Evolutionary conservation across 768 basidiomycete species (phyloP), one percentile per base, ranked within the genome.

Genomic region (Hypsizygus marmoreus): DNA sequence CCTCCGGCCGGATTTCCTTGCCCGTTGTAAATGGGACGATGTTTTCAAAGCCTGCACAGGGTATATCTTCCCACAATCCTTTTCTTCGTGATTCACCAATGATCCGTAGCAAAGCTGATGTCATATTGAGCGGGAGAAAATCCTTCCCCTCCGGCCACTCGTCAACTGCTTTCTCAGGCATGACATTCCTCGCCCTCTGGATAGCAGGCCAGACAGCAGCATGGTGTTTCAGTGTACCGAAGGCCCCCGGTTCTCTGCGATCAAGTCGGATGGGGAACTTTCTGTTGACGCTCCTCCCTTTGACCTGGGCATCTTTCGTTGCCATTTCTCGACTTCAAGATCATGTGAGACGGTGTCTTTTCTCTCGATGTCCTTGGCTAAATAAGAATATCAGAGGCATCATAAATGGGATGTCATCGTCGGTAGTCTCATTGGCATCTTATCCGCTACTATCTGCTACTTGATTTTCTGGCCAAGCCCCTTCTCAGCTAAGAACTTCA

Each of bases 101-200:
- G 4, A 28, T 10, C 14, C 19, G n/a, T 36, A 74, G 73, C 13
- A 61, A 77, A 25, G 41, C 58, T 14, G 53, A 68, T 4, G 45
- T 59, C 9, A 56, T 85, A 20, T 35, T 70, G 11, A 74, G 78
- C 43, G 82, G 82, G 11, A 67, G 82, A 25, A 70, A 74, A 43
- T 86, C 83, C 0, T 87, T 87, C 56, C 84, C 84, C 6, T 84
- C 82, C 9, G 84, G 84, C 5, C 84, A 87, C 59, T 82, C 84
- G 1, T 82, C 83, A 1, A 77, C 79, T 9, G 84, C 77, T 6
- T 86, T 82, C 56, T 71, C 78, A 2, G 83, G 83, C 23, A 84
- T 86, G 80, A 69, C 75, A 17, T 81, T 84, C 53, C 55, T 83
- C 16, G 75, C 79, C 4, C 69, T 87, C 7, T 84, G 77, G 67